Evolutionary conservation across 768 basidiomycete genomes (phyloP).

Genomic region (Neoboletus brunneissimus): DNA sequence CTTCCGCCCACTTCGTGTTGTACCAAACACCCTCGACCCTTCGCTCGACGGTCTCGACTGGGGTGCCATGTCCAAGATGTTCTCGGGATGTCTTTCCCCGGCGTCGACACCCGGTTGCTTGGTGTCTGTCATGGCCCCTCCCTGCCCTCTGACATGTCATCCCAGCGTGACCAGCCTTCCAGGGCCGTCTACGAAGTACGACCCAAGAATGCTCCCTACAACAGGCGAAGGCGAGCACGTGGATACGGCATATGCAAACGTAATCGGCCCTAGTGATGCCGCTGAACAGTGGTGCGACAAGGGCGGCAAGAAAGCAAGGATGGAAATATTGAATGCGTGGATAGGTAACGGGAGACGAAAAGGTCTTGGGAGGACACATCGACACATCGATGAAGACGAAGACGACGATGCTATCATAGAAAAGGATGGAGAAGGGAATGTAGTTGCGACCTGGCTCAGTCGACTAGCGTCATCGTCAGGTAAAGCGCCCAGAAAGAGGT

Average conservation of each 20-base stretch:
- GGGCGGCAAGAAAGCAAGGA: constrained; percentile 41
- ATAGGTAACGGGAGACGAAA: constrained; percentile 37
- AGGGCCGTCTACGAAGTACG: constrained; percentile 18
- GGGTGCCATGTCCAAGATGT: constrained; percentile 66
- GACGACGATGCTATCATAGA: constrained; percentile 9
- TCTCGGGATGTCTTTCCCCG: constrained; percentile 50
- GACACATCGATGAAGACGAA: constrained; percentile 17
- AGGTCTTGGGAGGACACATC: constrained; percentile 34
- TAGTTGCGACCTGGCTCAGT: background rate
- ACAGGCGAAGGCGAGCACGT: constrained; percentile 27
- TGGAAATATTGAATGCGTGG: constrained; percentile 44
- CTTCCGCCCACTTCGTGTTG: constrained; percentile 72
- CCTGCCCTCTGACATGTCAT: constrained; percentile 20
- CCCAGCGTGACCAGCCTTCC: constrained; percentile 14
- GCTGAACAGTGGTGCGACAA: constrained; percentile 57
- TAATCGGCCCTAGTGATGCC: constrained; percentile 54
- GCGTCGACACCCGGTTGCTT: constrained; percentile 5
- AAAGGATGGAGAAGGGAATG: background rate
- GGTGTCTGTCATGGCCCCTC: constrained; percentile 21
- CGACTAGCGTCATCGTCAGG: background rate
- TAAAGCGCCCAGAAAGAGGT: background rate
- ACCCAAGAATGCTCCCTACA: background rate
- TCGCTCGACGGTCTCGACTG: constrained; percentile 62
- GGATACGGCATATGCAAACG: constrained; percentile 60
- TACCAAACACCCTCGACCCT: constrained; percentile 74